Conservation (phyloP, 164 flowering plant genomes). For the Stephania yunnanensis region DNA sequence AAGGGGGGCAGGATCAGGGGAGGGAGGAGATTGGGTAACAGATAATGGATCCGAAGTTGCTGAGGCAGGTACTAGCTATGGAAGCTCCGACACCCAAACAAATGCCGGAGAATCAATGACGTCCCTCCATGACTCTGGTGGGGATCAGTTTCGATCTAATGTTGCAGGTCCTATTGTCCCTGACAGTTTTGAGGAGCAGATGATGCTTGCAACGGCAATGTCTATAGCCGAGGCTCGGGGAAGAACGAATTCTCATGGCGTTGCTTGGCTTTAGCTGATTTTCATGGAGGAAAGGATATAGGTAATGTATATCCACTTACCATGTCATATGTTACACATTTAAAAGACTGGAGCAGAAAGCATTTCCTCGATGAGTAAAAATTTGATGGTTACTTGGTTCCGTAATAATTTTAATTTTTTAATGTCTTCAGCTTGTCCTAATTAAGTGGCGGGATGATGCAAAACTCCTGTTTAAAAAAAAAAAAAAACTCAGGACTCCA, state of each 20-base stretch:
- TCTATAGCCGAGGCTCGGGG: slow-evolving; percentile 83
- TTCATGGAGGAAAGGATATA: neutral
- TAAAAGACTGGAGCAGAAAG: neutral
- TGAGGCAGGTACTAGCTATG: slow-evolving; percentile 66
- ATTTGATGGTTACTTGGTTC: neutral
- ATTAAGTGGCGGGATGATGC: neutral
- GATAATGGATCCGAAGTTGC: slow-evolving; percentile 52
- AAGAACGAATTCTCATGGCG: slow-evolving; percentile 40
- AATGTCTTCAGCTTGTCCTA: neutral
- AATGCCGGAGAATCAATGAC: slow-evolving; percentile 28
- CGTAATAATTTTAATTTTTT: neutral
- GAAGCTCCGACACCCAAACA: slow-evolving; percentile 41
- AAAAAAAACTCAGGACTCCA: neutral
- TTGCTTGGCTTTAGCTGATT: slow-evolving; percentile 54
- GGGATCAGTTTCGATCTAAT: slow-evolving; percentile 30
- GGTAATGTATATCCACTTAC: neutral
- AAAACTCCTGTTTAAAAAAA: neutral
- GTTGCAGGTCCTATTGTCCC: slow-evolving; percentile 45
- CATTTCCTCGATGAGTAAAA: neutral
- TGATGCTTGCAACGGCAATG: slow-evolving; percentile 95
- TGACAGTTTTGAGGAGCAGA: slow-evolving; percentile 92
- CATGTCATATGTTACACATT: neutral
- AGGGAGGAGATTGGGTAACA: slow-evolving; percentile 39
- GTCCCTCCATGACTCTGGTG: slow-evolving; percentile 25
- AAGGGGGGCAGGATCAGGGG: slow-evolving; percentile 25